These are phyloP conservation scores for Fusarium anthophilum DNA, from an alignment of 2,329 filamentous ascomycete species.

Conservation along the genomic window DNA sequence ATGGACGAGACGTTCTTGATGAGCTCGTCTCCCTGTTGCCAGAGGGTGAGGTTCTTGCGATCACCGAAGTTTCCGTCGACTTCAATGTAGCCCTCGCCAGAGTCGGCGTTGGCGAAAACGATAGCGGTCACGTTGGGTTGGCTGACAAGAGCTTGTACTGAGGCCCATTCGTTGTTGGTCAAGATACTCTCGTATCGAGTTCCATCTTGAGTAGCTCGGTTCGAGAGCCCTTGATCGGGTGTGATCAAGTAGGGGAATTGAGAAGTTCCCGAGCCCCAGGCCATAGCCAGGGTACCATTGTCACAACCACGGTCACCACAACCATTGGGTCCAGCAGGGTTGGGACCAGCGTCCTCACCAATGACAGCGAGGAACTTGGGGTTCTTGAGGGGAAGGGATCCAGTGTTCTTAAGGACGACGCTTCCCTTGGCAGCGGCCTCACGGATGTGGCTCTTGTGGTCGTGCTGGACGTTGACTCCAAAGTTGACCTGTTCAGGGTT, in stretches of 20 bases:
- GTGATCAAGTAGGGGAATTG: slow-evolving; percentile 81
- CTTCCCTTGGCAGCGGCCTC: slow-evolving; percentile 81
- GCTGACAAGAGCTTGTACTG: slow-evolving; percentile 61
- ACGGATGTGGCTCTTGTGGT: slow-evolving; percentile 79
- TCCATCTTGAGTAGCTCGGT: slow-evolving; percentile 68
- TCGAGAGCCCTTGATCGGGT: slow-evolving; percentile 75
- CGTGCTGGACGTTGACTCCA: slow-evolving; percentile 82
- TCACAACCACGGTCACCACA: slow-evolving; percentile 74
- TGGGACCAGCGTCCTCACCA: slow-evolving; percentile 84
- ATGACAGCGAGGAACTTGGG: slow-evolving; percentile 81
- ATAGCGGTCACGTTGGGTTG: slow-evolving; percentile 76
- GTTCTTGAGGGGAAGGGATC: slow-evolving; percentile 78
- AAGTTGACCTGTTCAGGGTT: slow-evolving; percentile 77
- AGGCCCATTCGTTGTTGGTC: slow-evolving; percentile 68
- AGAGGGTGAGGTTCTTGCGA: slow-evolving; percentile 90
- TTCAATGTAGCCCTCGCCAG: slow-evolving; percentile 86
- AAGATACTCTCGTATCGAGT: slow-evolving; percentile 72
- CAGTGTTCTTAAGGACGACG: slow-evolving; percentile 88
- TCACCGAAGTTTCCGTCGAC: slow-evolving; percentile 88
- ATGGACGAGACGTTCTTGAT: slow-evolving; percentile 81
- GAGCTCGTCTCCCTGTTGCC: slow-evolving; percentile 82
- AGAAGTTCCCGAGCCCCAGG: slow-evolving; percentile 80
- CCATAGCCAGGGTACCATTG: slow-evolving; percentile 73
- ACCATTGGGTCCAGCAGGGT: slow-evolving; percentile 79
- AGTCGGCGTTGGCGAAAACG: slow-evolving; percentile 89